Conservation (phyloP, 2,329 filamentous ascomycete genomes). For the Metarhizium guizhouense region DNA sequence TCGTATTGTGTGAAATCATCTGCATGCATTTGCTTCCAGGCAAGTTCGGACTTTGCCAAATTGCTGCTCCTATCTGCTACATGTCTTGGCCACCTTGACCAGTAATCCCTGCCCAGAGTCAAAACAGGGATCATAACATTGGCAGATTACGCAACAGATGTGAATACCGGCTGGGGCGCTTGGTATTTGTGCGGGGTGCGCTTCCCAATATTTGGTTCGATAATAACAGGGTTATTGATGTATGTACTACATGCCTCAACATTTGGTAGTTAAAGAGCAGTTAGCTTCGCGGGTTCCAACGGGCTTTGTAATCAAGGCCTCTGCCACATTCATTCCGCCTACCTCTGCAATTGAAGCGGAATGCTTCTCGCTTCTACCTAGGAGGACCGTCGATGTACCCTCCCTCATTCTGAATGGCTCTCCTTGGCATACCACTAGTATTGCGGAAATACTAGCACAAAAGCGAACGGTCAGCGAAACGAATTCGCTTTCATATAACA, state of each 20-base stretch:
- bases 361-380: conserved; percentile 36
- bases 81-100: neutral
- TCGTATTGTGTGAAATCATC: no score
- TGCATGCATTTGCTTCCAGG: no score
- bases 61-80: neutral
- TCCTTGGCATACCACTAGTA: conserved; percentile 31
- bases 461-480: conserved; percentile 44
- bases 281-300: no score
- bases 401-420: conserved; percentile 33
- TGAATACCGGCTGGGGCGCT: neutral
- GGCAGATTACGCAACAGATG: neutral
- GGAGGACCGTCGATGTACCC: conserved; percentile 44
- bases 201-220: no score
- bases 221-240: neutral
- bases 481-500: conserved; percentile 25
- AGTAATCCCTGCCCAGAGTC: neutral
- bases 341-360: neutral
- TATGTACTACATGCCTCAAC: no score
- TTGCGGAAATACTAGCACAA: conserved; percentile 34
- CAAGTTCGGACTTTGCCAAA: neutral
- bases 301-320: neutral
- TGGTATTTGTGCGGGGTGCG: neutral
- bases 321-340: neutral
- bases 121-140: neutral
- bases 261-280: no score